Base-by-base conservation (phyloP, 2,329 filamentous ascomycete genomes). In the Pseudogymnoascus sp. region DNA sequence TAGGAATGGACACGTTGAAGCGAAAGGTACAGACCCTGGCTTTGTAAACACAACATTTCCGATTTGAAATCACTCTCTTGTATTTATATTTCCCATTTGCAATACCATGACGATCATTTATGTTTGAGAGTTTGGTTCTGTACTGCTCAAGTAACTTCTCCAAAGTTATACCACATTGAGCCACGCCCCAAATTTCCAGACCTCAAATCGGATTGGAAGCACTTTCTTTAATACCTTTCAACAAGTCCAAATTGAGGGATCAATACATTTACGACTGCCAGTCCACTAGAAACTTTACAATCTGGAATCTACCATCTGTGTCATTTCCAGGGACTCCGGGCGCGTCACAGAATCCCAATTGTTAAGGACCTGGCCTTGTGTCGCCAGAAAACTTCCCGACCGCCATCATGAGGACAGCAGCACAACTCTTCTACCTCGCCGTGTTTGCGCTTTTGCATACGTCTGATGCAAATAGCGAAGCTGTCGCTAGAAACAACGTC, bases 391-490 rank as follows among this genome's bases (percentile, higher is more conserved):
- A 18, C 26, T 30, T 52, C 45, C 45, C 28, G 18, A 37, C 23
- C 30, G 30, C 30, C 55, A 62, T 34, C 37, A 83, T 83, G 81
- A 78, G 75, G 66, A 72, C 76, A 60, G 78, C 80, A 59, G 75
- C 78, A 61, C 76, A 76, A 64, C 69, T 79, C 39, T 85, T 86
- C 72, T 85, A 82, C 71, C 75, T 85, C 60, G 83, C 82, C 60
- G 75, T 84, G 64, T 85, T 85, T 68, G 75, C 81, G 65, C 75
- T 86, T 66, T 74, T 83, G 63, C 73, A 75, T 60, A 71, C 76
- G 57, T 74, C 75, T 59, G 75, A 77, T 67, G 80, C 75, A 48
- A 70, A 57, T 23, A 57, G 55, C 34, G 55, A 57, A 15, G 55
- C 55, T 10, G 18, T 35, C 55, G 55, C 55, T 70, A 64, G 68